Evolutionary conservation across 2,329 filamentous ascomycete genomes (phyloP), one percentile per base, ranked within the genome.

Genomic region (Colletotrichum endophyticum): DNA sequence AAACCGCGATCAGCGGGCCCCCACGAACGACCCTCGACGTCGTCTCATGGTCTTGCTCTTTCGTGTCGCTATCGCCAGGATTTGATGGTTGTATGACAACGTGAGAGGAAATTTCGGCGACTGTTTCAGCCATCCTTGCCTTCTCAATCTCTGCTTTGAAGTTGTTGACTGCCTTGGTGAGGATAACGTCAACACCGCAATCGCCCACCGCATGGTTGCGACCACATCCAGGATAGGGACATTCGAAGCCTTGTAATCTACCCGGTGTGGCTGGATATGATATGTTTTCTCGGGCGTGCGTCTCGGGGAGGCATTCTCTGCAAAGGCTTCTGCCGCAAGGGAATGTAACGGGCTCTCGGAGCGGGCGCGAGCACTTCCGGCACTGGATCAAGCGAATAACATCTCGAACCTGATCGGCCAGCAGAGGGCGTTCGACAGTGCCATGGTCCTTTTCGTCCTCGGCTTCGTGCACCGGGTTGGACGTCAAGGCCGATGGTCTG

Each of bases 241-340:
- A 98, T n/a, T 83, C 85, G 80, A 98, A 95, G 0, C 93, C 95
- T 79, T 92, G 88, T 56, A 92, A 87, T 53, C 95, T 91, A 57
- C 91, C 92, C 8, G 92, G 90, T 2, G 89, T 89, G 19, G 92
- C 92, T 1, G 95, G 95, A 83, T 96, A 98, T 3, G 95, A 94
- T 74, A 98, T 94, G 77, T 95, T 92, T 64, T 87, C 87, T 61
- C 95, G 91, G 19, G 88, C 83, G 80, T 93, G 91, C 4, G 92
- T 85, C 63, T 91, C 85, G 2, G 96, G 96, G 3, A 98, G 85
- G 84, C 96, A 98, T 66, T 84, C 84, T 80, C 90, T 92, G 85
- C 96, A 98, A 13, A 98, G 84, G 13, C 93, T 93, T 81, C 94
- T 92, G 32, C 96, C 95, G 83, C 96, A 98, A 7, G 96, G 95